Base-by-base conservation (phyloP, 768 basidiomycete species). In the Mycena capillaripes region DNA sequence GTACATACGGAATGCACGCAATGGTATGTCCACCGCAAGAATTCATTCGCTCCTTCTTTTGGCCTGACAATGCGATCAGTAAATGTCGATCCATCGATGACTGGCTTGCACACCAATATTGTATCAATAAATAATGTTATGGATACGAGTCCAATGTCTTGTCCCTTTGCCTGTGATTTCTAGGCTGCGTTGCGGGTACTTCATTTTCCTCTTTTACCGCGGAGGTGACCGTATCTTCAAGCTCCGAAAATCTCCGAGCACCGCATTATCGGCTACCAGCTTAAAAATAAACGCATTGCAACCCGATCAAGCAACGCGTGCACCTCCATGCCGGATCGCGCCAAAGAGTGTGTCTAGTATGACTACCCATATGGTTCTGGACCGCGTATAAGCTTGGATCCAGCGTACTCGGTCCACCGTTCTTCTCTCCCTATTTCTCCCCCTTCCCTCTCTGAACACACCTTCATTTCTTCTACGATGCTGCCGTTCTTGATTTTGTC, bases 401-500 rank as follows among this genome's bases (percentile, higher is more conserved):
- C 25, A 23, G 46, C n/a, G 10, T 29, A 25, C 52, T 53, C 27
- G 52, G 23, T 8, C 36, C 52, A 8, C 11, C 11, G 44, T 52
- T 38, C 1, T 9, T 17, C 32, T 38, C 56, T 23, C 40, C 29
- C 14, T 10, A 23, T 6, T 27, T n/a, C 57, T 58, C 12, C 11
- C 50, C n/a, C 27, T 44, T 38, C 10, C 30, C 23, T 10, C 9
- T 42, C 30, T 32, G n/a, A 4, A 30, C 17, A 19, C 55, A 23
- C 56, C 7, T 40, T 60, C 60, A 23, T n/a, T 34, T 32, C 27
- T 23, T 48, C 8, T 30, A 48, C 50, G 6, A 72, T 72, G 71
- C 44, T 72, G 23, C 61, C 53, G n/a, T 17, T 66, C 58, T 2
- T 66, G 8, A 11, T 55, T 11, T 67, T 62, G 23, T 65, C 71